These are phyloP conservation scores for Saccharomycopsis malanga DNA, from an alignment of 805 yeast genomes.

Conservation along the genomic window DNA sequence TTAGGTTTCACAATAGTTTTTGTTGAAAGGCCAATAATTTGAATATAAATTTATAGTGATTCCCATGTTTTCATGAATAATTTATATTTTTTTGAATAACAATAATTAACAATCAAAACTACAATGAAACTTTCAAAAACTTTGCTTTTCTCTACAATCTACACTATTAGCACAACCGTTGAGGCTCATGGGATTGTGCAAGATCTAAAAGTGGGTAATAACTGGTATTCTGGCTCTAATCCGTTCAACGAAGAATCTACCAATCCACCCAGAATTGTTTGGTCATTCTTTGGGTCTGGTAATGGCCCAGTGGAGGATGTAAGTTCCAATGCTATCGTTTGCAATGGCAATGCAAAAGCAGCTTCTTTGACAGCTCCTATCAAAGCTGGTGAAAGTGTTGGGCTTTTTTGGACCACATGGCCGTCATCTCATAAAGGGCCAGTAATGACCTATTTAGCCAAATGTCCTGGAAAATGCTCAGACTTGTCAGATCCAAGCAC, in stretches of 20 bases:
- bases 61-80: no score
- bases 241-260: neutral
- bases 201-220: slow-evolving; percentile 5
- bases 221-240: slow-evolving; percentile 1
- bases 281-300: slow-evolving; percentile 4
- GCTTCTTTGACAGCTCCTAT: slow-evolving; percentile 13
- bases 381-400: slow-evolving; percentile 16
- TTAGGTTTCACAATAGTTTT: no score
- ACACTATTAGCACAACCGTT: neutral
- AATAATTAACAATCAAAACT: no score
- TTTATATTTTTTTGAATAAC: no score
- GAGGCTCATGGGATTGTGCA: slow-evolving; percentile 3
- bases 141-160: neutral
- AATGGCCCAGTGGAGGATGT: slow-evolving; percentile 19
- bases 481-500: neutral
- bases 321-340: slow-evolving; percentile 12
- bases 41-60: no score
- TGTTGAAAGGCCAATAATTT: no score
- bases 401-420: slow-evolving; percentile 16
- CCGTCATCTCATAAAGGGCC: slow-evolving; percentile 18
- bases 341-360: slow-evolving; percentile 14
- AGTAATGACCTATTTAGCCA: slow-evolving; percentile 18
- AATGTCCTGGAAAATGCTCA: slow-evolving; percentile 7
- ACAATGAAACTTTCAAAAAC: neutral
- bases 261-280: slow-evolving; percentile 1